Base-by-base conservation (phyloP, 2,329 filamentous ascomycete species). In the Geosmithia flava region DNA sequence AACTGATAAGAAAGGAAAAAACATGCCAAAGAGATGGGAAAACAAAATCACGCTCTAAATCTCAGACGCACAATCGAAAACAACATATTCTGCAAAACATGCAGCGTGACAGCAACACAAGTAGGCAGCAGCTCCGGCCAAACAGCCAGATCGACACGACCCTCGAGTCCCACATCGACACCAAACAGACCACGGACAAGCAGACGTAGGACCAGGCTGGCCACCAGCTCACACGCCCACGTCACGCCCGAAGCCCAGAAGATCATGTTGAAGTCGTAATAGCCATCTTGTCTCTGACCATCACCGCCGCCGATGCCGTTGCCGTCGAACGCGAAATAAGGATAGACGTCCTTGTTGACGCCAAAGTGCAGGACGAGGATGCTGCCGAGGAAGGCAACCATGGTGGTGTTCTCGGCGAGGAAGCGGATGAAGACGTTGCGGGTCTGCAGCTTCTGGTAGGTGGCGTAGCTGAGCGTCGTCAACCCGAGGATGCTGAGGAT, bases 1-100 rank as follows among this genome's bases (percentile, higher is more conserved):
- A 42, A n/a, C 7, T 15, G 23, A 27, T 5, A 27, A 27, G 23
- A 27, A 27, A 27, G 23, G 8, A 27, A 27, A 27, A 27, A 27
- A 27, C 23, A 27, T 27, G 23, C 23, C 23, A 8, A 27, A 8
- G 23, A 27, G 23, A 27, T 4, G 8, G 23, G 23, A 27, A 27
- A 27, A 8, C 4, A 27, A 27, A 27, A 27, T 46, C 39, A 50
- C 11, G 46, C 46, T 20, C 62, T 68, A 55, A 85, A 84, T 53
- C 77, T 73, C 57, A 85, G 63, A 53, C 80, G 72, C 37, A 83
- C 76, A 56, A 85, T 84, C 44, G 78, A 80, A 64, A 85, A 84
- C 49, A 85, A 62, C 81, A 85, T 85, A 60, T 84, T 85, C 64
- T 85, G 81, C 62, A 84, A 58, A 46, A 84, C 81, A 56, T 85